Evolutionary conservation across 2,329 filamentous ascomycete species (phyloP).

Genomic region (Fusarium denticulatum): DNA sequence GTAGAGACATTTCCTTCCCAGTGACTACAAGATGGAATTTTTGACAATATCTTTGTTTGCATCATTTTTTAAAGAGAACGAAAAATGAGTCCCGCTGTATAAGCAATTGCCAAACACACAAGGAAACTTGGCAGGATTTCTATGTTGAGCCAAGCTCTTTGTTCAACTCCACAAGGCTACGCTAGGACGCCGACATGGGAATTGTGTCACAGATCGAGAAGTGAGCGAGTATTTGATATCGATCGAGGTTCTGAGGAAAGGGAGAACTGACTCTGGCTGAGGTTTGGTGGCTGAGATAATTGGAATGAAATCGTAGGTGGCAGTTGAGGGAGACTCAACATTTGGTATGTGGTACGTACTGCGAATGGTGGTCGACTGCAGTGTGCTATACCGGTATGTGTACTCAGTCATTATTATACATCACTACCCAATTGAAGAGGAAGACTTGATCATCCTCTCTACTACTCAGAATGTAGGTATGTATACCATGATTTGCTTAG

Average conservation of each 20-base stretch:
- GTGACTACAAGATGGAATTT: background rate
- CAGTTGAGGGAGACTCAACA: background rate
- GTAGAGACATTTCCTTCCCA: background rate
- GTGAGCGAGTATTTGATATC: background rate
- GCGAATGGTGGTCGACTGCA: background rate
- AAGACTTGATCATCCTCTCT: background rate
- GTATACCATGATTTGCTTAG: background rate
- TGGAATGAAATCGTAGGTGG: background rate
- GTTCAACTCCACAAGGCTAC: background rate
- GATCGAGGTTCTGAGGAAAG: background rate
- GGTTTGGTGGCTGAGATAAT: background rate
- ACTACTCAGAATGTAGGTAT: background rate
- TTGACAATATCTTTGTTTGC: background rate
- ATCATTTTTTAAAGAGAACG: background rate
- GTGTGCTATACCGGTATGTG: background rate
- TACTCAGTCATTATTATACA: background rate
- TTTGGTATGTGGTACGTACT: background rate
- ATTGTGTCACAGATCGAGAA: background rate
- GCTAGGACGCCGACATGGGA: background rate
- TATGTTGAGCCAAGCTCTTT: slow-evolving; percentile 14
- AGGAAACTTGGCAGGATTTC: background rate
- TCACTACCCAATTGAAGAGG: background rate
- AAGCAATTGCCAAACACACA: background rate
- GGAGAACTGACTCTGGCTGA: background rate
- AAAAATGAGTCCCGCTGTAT: background rate